Evolutionary conservation across 2,329 filamentous ascomycete species (phyloP).

Genomic region (Aspergillus felis): DNA sequence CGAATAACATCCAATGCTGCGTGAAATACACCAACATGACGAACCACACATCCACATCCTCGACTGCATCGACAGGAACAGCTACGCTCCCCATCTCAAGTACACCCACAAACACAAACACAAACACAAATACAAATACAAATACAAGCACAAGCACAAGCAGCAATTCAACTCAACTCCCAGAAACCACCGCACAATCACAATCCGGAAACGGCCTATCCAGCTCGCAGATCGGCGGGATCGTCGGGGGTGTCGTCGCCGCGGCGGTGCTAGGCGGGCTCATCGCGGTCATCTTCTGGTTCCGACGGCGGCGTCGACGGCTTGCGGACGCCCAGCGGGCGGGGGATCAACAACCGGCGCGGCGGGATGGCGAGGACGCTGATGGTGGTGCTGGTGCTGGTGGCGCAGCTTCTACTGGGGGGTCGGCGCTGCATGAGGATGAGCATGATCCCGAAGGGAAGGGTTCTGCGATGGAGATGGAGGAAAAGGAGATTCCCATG

Average conservation of each 20-base stretch:
- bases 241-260: constrained; percentile 9
- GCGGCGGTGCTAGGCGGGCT: constrained; percentile 2
- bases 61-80: neutral
- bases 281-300: constrained; percentile 1
- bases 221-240: constrained; percentile 4
- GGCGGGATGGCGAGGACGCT: neutral
- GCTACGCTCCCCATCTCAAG: neutral
- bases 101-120: no score
- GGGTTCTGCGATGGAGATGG: neutral
- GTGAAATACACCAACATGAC: constrained; percentile 6
- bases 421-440: no score
- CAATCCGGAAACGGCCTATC: no score
- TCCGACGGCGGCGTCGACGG: neutral
- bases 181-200: no score
- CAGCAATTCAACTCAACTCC: no score
- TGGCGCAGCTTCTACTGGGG: no score
- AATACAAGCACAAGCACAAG: no score
- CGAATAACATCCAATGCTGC: constrained; percentile 7
- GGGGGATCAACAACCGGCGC: neutral
- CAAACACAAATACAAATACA: no score
- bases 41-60: no score
- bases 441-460: neutral
- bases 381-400: neutral
- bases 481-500: constrained; percentile 4
- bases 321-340: no score